Evolutionary conservation across 805 yeast species (phyloP), one percentile per base, ranked within the genome.

Genomic region (Ogataea glucozyma): DNA sequence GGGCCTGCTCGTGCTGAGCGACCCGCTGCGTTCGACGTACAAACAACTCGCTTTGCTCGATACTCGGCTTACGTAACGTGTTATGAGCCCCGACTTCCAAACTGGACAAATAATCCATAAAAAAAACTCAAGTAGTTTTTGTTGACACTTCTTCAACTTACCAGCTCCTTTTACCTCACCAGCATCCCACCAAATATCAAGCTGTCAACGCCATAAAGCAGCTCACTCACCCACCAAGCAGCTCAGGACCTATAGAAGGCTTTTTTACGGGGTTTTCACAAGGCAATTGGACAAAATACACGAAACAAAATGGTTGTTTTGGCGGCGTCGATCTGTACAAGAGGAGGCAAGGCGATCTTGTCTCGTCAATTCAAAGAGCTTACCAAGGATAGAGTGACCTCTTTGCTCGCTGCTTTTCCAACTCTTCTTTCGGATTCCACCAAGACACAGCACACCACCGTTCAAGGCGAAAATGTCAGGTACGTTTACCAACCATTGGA

Each of bases 401-500:
- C 89, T 38, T 73, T 93, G 48, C 71, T 93, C 59, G 83, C 96
- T 21, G 84, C 82, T 53, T 89, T 91, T 66, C 96, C 97, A 43
- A 70, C 84, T 45, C 73, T 93, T 52, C 77, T 90, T 41, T 73
- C 85, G 34, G 79, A 81, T 42, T 75, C 80, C 18, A 75, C 75
- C 37, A 73, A 77, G 38, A 76, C 83, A 31, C 96, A 89, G 68
- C 96, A 90, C 64, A 91, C 98, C 37, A 85, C 95, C 9, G 93
- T 88, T 23, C 99, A 93, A 65, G 95, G 87, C 61, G 95, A 85
- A 40, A 80, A 81, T 53, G 93, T 88, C 29, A 81, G 99, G 65
- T 93, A 88, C 61, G 93, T 93, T 40, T 93, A 88, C 67, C 97
- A 89, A 66, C 97, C 99, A 36, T 76, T 93, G 61, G 99, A 93